Evolutionary conservation across 108 stramenopile species (phyloP), one percentile per base, ranked within the genome.

Genomic region (Nannochloropsis granulata): DNA sequence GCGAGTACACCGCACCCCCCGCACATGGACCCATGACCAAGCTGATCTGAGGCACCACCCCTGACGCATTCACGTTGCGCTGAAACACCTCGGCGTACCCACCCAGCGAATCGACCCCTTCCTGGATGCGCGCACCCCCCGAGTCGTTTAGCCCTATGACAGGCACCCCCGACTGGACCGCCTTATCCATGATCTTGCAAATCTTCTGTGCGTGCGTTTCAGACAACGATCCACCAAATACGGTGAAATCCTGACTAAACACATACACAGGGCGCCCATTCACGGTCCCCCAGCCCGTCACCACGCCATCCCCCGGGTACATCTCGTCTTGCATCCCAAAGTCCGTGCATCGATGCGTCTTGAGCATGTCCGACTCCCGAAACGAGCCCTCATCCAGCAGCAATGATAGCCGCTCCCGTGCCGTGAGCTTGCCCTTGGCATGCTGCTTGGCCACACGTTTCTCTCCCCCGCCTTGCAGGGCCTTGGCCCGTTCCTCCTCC

Each of bases 81-180:
- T 97, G 97, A 88, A 99, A 99, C 79, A 99, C 97, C 81, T 99
- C 98, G 9, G 98, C 97, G 92, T 99, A 98, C 21, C 97, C 95
- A 13, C 92, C 95, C 43, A 99, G 93, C 24, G 94, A 94, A 89
- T 97, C 97, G 3, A 98, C 95, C 71, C 99, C 99, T 86, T 99
- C 99, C 90, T 99, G 99, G 81, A 99, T 99, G 14, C 99, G 93
- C 10, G 99, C 99, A 82, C 98, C 97, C 12, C 99, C 99, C 79
- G 94, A 95, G 92, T 99, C 99, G 88, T 98, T 98, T 79, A 99
- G 90, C 24, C 99, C 99, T 82, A 99, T 97, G 21, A 99, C 94
- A 25, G 99, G 99, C 19, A 94, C 95, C 9, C 97, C 97, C 12
- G 95, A 94, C 80, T 94, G 88, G 86, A 92, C 81, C 1, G 96